Conservation (phyloP, 1,284 basidiomycete species). For the Exobasidium rhododendri region DNA sequence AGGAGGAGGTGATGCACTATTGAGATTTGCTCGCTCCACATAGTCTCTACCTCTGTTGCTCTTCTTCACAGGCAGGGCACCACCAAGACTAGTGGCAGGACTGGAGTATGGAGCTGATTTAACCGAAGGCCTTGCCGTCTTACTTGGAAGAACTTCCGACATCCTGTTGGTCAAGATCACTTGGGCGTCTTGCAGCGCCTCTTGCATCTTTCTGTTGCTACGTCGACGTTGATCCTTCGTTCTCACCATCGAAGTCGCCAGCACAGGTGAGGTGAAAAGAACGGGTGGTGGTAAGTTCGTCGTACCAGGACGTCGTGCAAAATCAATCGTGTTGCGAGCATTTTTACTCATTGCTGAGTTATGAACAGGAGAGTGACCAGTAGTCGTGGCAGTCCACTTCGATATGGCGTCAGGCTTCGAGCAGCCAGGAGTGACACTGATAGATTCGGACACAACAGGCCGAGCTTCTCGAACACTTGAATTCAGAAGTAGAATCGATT, state of each 20-base stretch:
- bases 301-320: slow-evolving; percentile 36
- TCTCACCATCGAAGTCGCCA: slow-evolving; percentile 30
- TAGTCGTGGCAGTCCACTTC: neutral
- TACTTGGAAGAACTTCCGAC: neutral
- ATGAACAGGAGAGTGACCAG: slow-evolving; percentile 14
- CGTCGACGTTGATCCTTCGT: neutral
- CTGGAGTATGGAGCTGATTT: neutral
- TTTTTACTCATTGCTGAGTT: slow-evolving; percentile 8
- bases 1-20: slow-evolving; percentile 28
- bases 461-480: slow-evolving; percentile 11
- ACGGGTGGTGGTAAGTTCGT: slow-evolving; percentile 38
- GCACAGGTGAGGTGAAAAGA: slow-evolving; percentile 38
- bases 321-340: slow-evolving; percentile 26
- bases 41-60: slow-evolving; percentile 7
- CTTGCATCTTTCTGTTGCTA: neutral
- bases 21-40: slow-evolving; percentile 12
- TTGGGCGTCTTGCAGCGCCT: neutral
- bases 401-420: neutral
- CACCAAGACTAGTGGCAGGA: neutral
- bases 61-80: neutral
- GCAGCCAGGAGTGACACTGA: neutral
- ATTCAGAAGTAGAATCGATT: slow-evolving; percentile 34
- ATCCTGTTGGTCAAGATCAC: neutral
- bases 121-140: neutral
- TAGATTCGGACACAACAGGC: slow-evolving; percentile 9